Evolutionary conservation across 768 basidiomycete genomes (phyloP).

Genomic region (Phlegmacium glaucopus): DNA sequence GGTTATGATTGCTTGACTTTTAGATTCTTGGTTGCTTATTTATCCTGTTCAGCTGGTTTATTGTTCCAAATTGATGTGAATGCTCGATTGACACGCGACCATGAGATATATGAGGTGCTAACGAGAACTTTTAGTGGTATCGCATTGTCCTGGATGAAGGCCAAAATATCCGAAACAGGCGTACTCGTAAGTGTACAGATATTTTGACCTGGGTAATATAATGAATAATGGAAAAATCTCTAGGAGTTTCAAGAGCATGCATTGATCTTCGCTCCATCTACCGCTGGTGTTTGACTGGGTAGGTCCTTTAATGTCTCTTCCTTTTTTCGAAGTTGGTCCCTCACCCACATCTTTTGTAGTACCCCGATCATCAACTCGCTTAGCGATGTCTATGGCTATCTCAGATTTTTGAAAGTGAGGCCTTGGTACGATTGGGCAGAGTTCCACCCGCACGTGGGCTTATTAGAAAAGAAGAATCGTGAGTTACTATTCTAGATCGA

Average conservation of each 20-base stretch:
- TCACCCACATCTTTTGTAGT: constrained; percentile 23
- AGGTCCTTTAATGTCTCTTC: constrained; percentile 11
- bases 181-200: constrained; percentile 35
- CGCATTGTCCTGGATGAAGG: constrained; percentile 56
- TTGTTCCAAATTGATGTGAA: constrained; percentile 49
- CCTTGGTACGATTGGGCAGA: constrained; percentile 47
- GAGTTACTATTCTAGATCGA: constrained; percentile 14
- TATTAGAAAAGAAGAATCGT: constrained; percentile 51
- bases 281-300: constrained; percentile 71
- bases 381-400: constrained; percentile 47
- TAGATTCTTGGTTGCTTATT: not conserved
- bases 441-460: constrained; percentile 36
- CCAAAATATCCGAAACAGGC: constrained; percentile 49
- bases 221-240: not conserved
- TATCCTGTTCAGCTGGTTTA: constrained; percentile 33
- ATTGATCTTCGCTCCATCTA: constrained; percentile 48
- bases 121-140: constrained; percentile 36
- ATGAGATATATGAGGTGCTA: not conserved
- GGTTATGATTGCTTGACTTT: not conserved
- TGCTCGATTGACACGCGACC: not conserved
- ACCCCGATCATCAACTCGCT: constrained; percentile 66
- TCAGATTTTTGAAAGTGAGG: constrained; percentile 40
- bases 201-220: not conserved
- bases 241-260: constrained; percentile 53
- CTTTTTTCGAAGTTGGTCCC: not conserved